Evolutionary conservation across 202 grass and related monocot genomes (phyloP).

Genomic region (Bolboschoenoplectus hybrid): DNA sequence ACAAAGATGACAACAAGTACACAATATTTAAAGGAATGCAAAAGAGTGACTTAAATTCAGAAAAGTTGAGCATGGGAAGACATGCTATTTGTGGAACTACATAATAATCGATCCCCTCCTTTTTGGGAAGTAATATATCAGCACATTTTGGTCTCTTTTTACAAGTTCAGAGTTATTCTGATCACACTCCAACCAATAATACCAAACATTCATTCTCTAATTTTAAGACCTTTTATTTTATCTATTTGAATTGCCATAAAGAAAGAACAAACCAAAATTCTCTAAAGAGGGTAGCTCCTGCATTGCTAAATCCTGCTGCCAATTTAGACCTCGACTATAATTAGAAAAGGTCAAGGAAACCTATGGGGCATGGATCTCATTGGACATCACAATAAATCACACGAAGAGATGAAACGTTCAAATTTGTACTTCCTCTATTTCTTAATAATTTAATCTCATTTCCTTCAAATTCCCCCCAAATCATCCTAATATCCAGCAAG

Average conservation of each 20-base stretch:
- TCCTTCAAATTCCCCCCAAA: background rate
- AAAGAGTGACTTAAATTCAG: background rate
- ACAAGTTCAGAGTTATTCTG: background rate
- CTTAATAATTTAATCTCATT: background rate
- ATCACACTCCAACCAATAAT: background rate
- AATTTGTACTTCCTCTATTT: background rate
- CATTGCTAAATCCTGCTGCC: background rate
- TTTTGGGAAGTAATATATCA: background rate
- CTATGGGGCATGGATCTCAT: background rate
- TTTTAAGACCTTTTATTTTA: background rate
- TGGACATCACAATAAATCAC: background rate
- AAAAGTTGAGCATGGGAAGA: background rate
- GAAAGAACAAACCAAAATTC: background rate
- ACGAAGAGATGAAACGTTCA: background rate
- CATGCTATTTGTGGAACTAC: background rate
- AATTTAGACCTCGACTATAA: background rate
- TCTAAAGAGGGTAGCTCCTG: background rate
- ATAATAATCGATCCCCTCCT: background rate
- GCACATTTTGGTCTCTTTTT: background rate
- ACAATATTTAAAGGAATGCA: conserved; percentile 19
- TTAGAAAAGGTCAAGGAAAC: background rate
- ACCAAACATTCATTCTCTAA: conserved; percentile 2
- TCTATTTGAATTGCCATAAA: background rate
- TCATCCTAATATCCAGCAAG: background rate
- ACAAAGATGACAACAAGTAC: conserved; percentile 31